Evolutionary conservation across 208 protist genomes (phyloP), one percentile per base, ranked within the genome.

Genomic region (Strigomonas galati): DNA sequence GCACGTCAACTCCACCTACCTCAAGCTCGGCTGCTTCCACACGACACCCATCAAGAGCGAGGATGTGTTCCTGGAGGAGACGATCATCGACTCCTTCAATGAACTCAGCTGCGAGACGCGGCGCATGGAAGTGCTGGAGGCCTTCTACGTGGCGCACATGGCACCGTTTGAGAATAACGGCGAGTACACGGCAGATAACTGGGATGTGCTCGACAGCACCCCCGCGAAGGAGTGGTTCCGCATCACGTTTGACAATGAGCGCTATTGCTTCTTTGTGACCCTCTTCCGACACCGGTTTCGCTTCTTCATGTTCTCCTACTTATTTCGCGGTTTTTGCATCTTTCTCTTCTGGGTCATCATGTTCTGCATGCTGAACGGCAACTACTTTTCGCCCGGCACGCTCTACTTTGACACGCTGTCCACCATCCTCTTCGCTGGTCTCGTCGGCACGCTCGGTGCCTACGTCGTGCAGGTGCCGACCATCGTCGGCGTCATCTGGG

Each of bases 341-440:
- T 74, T 83, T 43, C 61, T 87, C 37, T 77, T 87, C 28, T 87
- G 81, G 81, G 74, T 74, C 24, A 59, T 81, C 43, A 80, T 87
- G 73, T 83, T 81, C 70, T 72, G 49, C 48, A 61, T 86, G 26
- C 46, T 79, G 30, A 71, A 66, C n/a, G 53, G 67, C 21, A 68
- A 72, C n/a, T 72, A 56, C 31, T 87, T 82, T 68, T 76, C 64
- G 43, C 81, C 76, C 28, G 81, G 81, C n/a, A 76, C 73, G 6
- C 62, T 81, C 15, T 87, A 83, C 69, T 87, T 87, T 55, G 81
- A 87, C 55, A 78, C 77, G 6, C 19, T 79, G 21, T 52, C 69
- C 63, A 84, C 77, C 28, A 76, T 87, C 55, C 28, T 79, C 51
- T 84, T 84, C 65, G 46, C 81, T 12, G 78, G 77, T 48, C 67